Evolutionary conservation across 441 rosid genomes (phyloP).

Genomic region (Croton laevigatus): DNA sequence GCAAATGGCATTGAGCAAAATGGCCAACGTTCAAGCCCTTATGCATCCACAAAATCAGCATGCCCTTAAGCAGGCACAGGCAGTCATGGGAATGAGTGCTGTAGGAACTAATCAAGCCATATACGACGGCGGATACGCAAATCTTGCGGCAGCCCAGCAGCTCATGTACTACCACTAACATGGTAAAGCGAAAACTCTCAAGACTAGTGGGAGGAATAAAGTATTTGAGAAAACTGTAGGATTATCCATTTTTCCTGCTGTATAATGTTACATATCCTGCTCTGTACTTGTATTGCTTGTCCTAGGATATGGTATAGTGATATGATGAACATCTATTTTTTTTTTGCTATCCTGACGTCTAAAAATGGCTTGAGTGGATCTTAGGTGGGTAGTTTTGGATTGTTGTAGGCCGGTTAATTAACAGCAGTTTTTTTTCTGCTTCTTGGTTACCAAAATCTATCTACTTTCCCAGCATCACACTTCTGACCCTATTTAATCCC

Average conservation of each 20-base stretch:
- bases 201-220: constrained; percentile 22
- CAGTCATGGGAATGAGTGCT: constrained; percentile 55
- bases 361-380: too few species aligned
- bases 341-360: neutral
- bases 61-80: constrained; percentile 64
- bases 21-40: constrained; percentile 50
- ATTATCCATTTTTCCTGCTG: neutral
- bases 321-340: neutral
- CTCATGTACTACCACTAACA: constrained; percentile 69
- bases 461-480: neutral
- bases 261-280: neutral
- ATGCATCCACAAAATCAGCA: constrained; percentile 72
- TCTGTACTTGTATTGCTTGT: neutral
- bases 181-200: constrained; percentile 1
- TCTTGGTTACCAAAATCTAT: neutral
- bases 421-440: neutral
- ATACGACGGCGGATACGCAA: constrained; percentile 65
- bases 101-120: constrained; percentile 59
- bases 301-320: neutral
- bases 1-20: constrained; percentile 61
- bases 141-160: constrained; percentile 58
- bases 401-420: neutral
- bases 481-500: too few species aligned
- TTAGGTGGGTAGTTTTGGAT: neutral
- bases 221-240: constrained; percentile 8